Evolutionary conservation across 345 rosid species (phyloP).

Genomic region (Arabidopsis suecica): DNA sequence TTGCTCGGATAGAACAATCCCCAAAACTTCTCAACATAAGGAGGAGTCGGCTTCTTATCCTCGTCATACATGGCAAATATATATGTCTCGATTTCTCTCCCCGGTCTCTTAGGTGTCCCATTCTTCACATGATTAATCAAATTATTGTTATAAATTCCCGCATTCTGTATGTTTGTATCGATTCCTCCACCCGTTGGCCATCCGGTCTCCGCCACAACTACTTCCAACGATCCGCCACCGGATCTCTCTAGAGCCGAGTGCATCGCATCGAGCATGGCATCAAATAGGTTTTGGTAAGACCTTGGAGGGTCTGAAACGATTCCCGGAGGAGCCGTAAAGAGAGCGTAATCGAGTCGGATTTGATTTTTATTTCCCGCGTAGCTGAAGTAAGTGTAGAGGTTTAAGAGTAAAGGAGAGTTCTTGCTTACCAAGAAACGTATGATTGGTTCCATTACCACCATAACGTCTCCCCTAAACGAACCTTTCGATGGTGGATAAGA

Average conservation of each 20-base stretch:
- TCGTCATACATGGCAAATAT: conserved; percentile 56
- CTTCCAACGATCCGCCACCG: conserved; percentile 44
- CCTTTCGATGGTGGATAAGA: conserved; percentile 60
- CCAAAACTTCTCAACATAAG: conserved; percentile 36
- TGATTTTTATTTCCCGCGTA: conserved; percentile 14
- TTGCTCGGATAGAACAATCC: conserved; percentile 42
- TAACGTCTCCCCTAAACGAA: conserved; percentile 33
- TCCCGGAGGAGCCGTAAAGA: conserved; percentile 40
- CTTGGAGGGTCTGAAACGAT: conserved; percentile 41
- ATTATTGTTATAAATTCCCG: conserved; percentile 42
- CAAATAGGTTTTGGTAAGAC: conserved; percentile 44
- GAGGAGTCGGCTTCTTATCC: conserved; percentile 23
- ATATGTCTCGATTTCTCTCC: conserved; percentile 48
- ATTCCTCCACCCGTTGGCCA: conserved; percentile 49
- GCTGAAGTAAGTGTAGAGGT: conserved; percentile 56
- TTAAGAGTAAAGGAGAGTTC: conserved; percentile 52
- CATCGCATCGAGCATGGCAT: conserved; percentile 41
- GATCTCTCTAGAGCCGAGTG: conserved; percentile 48
- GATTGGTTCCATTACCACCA: conserved; percentile 46
- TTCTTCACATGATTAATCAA: conserved; percentile 48
- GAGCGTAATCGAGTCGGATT: conserved; percentile 50
- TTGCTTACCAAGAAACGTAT: conserved; percentile 48
- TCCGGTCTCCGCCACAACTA: conserved; percentile 52
- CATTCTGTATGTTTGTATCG: conserved; percentile 38
- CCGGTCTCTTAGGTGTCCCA: conserved; percentile 51